These are phyloP conservation scores for Erigeron canadensis DNA, from an alignment of 129 eudicot genomes.

Conservation along the genomic window DNA sequence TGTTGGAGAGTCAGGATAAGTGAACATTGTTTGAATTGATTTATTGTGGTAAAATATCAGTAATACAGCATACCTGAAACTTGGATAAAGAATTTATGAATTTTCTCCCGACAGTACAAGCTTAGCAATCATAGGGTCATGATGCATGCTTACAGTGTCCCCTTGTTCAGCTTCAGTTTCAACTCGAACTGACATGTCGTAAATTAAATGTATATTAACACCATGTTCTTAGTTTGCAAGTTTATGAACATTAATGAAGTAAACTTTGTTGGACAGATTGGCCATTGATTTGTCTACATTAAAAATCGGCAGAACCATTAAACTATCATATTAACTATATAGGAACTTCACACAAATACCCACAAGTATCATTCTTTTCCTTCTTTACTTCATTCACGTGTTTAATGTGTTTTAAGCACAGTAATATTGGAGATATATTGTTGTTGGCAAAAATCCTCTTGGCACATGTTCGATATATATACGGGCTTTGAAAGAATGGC, in stretches of 20 bases:
- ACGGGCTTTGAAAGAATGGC: conserved; percentile 99
- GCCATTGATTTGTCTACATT: background rate
- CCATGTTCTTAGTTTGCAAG: background rate
- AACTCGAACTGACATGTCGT: conserved; percentile 59
- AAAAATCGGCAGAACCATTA: background rate
- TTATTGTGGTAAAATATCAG: conserved; percentile 7
- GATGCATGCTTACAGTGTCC: conserved; percentile 95
- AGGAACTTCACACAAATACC: conserved; percentile 12
- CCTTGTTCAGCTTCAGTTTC: conserved; percentile 98
- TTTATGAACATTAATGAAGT: background rate
- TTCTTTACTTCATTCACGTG: background rate
- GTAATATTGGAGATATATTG: conserved; percentile 29
- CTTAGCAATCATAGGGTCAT: conserved; percentile 99
- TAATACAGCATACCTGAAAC: conserved; percentile 61
- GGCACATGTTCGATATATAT: conserved; percentile 97
- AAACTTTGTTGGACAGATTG: background rate
- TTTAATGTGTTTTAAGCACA: conserved; percentile 27
- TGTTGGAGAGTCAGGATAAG: background rate
- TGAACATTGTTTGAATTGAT: background rate
- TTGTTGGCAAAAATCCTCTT: conserved; percentile 95
- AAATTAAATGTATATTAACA: background rate
- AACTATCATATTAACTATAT: background rate
- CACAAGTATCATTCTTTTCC: background rate
- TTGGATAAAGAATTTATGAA: conserved; percentile 81
- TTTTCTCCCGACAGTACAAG: conserved; percentile 97